These are phyloP conservation scores for Athelia psychrophila DNA, from an alignment of 1,284 basidiomycete genomes.

Conservation along the genomic window DNA sequence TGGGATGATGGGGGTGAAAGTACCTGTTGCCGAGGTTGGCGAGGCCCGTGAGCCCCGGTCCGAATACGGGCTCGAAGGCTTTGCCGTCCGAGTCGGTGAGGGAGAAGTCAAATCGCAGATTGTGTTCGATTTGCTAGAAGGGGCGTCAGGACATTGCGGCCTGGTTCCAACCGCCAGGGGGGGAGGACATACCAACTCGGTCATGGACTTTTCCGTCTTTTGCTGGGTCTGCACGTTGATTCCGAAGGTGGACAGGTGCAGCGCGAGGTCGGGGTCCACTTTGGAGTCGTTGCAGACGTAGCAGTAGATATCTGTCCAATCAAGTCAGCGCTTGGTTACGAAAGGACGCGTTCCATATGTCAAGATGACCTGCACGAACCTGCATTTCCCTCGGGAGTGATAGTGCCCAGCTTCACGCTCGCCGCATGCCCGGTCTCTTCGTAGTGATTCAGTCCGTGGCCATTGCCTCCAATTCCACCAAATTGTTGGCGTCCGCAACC, in stretches of 20 bases:
- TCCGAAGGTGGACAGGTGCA: slow-evolving; percentile 81
- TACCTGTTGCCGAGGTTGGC: slow-evolving; percentile 93
- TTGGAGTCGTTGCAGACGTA: slow-evolving; percentile 90
- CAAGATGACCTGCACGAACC: slow-evolving; percentile 42
- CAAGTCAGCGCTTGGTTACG: too few species aligned
- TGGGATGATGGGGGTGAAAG: slow-evolving; percentile 7
- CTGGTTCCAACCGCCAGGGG: neutral
- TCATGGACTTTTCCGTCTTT: slow-evolving; percentile 98
- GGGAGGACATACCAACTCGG: slow-evolving; percentile 82
- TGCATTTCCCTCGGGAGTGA: slow-evolving; percentile 91
- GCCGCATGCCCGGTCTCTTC: slow-evolving; percentile 76
- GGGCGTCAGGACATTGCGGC: neutral
- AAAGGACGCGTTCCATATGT: too few species aligned
- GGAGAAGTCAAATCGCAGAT: slow-evolving; percentile 93
- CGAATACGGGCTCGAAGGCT: slow-evolving; percentile 86
- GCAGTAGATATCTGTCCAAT: slow-evolving; percentile 82
- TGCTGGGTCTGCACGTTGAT: slow-evolving; percentile 83
- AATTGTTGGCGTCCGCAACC: slow-evolving; percentile 90
- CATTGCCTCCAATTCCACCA: slow-evolving; percentile 86
- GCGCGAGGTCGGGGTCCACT: slow-evolving; percentile 75
- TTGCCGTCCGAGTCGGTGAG: slow-evolving; percentile 90
- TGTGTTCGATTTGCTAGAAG: slow-evolving; percentile 91
- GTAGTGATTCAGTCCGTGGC: slow-evolving; percentile 87
- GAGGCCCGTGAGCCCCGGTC: slow-evolving; percentile 86
- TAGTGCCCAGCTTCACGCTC: slow-evolving; percentile 94